These are phyloP conservation scores for Ceratocystis harringtonii DNA, from an alignment of 2,329 filamentous ascomycete genomes.

Conservation along the genomic window DNA sequence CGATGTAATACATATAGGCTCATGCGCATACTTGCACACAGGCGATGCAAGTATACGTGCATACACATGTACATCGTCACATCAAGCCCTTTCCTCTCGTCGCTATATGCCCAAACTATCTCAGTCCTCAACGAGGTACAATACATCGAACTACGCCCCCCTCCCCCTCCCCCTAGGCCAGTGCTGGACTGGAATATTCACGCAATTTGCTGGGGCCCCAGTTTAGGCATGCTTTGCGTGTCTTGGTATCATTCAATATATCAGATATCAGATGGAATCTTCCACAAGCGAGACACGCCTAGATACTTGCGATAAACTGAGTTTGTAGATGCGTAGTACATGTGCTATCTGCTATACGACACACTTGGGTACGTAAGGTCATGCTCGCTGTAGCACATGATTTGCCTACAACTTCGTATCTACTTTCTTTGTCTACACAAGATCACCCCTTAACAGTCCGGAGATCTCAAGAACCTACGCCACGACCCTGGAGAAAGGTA, in stretches of 20 bases:
- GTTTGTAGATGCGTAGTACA: background rate
- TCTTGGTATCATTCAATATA: background rate
- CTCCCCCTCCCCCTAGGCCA: too few species aligned
- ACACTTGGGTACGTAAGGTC: too few species aligned
- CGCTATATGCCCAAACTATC: too few species aligned
- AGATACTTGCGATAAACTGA: background rate
- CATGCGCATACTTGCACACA: too few species aligned
- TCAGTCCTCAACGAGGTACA: too few species aligned
- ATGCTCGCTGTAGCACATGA: background rate
- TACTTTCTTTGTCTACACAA: background rate
- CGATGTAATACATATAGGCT: too few species aligned
- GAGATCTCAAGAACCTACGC: background rate
- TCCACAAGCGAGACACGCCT: background rate
- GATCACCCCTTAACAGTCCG: background rate
- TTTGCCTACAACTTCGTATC: background rate
- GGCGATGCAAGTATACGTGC: too few species aligned
- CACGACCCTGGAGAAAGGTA: background rate
- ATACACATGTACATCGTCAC: too few species aligned
- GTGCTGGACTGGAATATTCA: background rate
- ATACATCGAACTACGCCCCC: too few species aligned
- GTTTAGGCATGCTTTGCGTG: background rate
- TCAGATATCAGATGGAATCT: conserved; percentile 2
- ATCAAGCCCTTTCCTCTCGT: too few species aligned
- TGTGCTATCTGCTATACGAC: background rate
- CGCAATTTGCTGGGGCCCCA: background rate